Percentiles rank a stretch among this genome's conserved stretches.
Conservation (phyloP, 768 basidiomycete species). For the Dentipellis sp. region DNA sequence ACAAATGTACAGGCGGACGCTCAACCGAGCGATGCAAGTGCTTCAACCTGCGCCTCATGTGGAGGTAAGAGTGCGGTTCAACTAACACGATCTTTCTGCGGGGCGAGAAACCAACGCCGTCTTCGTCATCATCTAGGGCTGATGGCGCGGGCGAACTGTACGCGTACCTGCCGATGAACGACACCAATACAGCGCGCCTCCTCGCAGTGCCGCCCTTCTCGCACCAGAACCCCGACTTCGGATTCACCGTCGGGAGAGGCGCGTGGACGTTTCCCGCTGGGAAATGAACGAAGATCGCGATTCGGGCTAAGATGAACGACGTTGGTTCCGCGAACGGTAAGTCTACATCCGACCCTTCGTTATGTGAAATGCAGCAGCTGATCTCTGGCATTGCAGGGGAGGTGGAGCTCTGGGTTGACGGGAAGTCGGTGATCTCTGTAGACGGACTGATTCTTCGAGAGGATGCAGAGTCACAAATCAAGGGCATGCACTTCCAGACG, state of each 20-base stretch:
- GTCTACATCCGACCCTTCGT: conserved; percentile 5
- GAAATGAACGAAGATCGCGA: conserved; percentile 52
- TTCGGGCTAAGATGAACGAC: conserved; percentile 64
- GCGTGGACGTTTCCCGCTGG: conserved; percentile 44
- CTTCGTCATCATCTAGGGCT: conserved; percentile 24
- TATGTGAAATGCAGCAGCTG: not conserved
- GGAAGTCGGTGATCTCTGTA: conserved; percentile 42
- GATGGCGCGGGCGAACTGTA: conserved; percentile 57
- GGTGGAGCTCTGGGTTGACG: conserved; percentile 57
- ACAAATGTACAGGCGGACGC: conserved; percentile 61
- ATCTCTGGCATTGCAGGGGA: conserved; percentile 34
- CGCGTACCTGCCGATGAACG: conserved; percentile 51
- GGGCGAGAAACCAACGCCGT: not conserved
- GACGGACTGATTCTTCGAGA: conserved; percentile 38
- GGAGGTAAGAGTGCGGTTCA: conserved; percentile 39
- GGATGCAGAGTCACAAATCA: conserved; percentile 34
- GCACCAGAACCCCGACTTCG: conserved; percentile 46
- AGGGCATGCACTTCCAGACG: conserved; percentile 67
- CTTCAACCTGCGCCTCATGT: conserved; percentile 67
- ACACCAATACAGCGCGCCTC: conserved; percentile 33
- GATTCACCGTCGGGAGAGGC: conserved; percentile 59
- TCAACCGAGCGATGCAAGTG: conserved; percentile 53
- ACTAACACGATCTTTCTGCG: not conserved
- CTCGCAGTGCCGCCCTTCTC: conserved; percentile 39
- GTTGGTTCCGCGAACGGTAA: conserved; percentile 49